A percentile compares a stretch with the other conserved stretches of the same genome.
Conservation (phyloP, 163 green algal genomes). For the Chlamydomonas reinhardtii region DNA sequence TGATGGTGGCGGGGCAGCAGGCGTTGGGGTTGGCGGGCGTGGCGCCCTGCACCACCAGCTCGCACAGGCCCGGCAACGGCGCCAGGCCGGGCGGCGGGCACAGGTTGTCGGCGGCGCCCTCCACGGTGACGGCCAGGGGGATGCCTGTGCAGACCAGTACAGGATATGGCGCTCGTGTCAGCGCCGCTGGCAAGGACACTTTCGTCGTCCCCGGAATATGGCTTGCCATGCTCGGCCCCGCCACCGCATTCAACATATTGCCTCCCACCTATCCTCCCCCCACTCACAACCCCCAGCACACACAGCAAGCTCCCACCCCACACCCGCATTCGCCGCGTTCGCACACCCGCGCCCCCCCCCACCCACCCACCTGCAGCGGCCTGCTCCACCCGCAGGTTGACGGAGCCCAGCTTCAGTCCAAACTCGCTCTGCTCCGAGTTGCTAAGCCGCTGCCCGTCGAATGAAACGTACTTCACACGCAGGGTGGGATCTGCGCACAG, state of each 20-base stretch:
- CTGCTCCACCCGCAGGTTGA: conserved; percentile 11
- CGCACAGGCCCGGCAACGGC: conserved; percentile 40
- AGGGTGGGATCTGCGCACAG: conserved; percentile 39
- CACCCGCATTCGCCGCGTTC: too few species aligned
- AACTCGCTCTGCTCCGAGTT: conserved; percentile 31
- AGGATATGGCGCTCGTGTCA: too few species aligned
- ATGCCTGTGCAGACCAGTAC: conserved; percentile 25
- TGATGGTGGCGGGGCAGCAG: conserved; percentile 51
- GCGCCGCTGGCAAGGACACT: too few species aligned
- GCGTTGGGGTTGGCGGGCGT: conserved; percentile 19
- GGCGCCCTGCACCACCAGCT: conserved; percentile 48
- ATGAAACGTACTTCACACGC: conserved; percentile 39
- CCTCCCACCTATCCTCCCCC: too few species aligned
- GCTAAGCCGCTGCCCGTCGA: conserved; percentile 6
- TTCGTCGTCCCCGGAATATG: too few species aligned
- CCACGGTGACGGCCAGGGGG: conserved; percentile 44
- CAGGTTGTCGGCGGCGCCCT: conserved; percentile 33
- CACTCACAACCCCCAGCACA: too few species aligned
- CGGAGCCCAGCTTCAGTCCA: conserved; percentile 29
- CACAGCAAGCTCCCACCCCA: too few species aligned
- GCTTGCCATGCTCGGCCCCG: too few species aligned
- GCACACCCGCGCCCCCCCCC: not conserved
- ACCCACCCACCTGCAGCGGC: not conserved
- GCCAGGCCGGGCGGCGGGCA: conserved; percentile 45
- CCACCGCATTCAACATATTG: too few species aligned